Evolutionary conservation across 2,329 filamentous ascomycete species (phyloP).

Genomic region (Colletotrichum destructivum): DNA sequence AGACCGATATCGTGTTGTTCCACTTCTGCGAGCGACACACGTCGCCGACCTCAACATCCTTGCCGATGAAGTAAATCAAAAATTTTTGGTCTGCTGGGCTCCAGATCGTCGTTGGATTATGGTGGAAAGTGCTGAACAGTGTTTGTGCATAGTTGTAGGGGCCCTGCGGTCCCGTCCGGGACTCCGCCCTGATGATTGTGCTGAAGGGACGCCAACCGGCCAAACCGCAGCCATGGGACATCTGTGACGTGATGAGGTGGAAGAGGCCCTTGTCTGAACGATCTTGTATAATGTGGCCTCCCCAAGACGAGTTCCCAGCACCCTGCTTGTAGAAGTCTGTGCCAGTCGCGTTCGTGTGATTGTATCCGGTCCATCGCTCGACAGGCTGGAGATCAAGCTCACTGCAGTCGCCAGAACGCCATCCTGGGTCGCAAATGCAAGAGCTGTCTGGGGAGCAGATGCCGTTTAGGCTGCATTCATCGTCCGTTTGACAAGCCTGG

Average conservation of each 20-base stretch:
- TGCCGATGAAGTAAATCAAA: slow-evolving; percentile 62
- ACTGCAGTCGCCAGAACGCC: slow-evolving; percentile 60
- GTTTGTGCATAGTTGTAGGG: slow-evolving; percentile 60
- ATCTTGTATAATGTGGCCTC: slow-evolving; percentile 62
- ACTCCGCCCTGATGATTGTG: slow-evolving; percentile 62
- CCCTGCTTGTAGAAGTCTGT: slow-evolving; percentile 33
- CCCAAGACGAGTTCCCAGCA: slow-evolving; percentile 63
- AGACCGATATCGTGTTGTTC: slow-evolving; percentile 49
- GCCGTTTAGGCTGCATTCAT: slow-evolving; percentile 52
- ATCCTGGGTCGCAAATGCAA: slow-evolving; percentile 58
- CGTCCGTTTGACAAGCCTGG: slow-evolving; percentile 44
- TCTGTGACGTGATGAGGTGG: slow-evolving; percentile 62
- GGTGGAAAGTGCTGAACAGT: slow-evolving; percentile 59
- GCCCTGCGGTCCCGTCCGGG: slow-evolving; percentile 57
- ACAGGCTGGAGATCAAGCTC: slow-evolving; percentile 61
- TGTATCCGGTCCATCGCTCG: slow-evolving; percentile 59
- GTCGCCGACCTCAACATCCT: slow-evolving; percentile 44
- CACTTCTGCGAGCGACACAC: slow-evolving; percentile 37
- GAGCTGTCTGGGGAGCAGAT: slow-evolving; percentile 41
- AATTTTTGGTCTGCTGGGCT: slow-evolving; percentile 60
- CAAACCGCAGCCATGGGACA: slow-evolving; percentile 61
- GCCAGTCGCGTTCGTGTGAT: slow-evolving; percentile 54
- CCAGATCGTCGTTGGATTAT: slow-evolving; percentile 62
- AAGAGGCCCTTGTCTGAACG: slow-evolving; percentile 54
- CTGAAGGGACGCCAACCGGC: slow-evolving; percentile 63